These are phyloP conservation scores for Fusarium subglutinans DNA, from an alignment of 2,329 filamentous ascomycete genomes.

Conservation along the genomic window DNA sequence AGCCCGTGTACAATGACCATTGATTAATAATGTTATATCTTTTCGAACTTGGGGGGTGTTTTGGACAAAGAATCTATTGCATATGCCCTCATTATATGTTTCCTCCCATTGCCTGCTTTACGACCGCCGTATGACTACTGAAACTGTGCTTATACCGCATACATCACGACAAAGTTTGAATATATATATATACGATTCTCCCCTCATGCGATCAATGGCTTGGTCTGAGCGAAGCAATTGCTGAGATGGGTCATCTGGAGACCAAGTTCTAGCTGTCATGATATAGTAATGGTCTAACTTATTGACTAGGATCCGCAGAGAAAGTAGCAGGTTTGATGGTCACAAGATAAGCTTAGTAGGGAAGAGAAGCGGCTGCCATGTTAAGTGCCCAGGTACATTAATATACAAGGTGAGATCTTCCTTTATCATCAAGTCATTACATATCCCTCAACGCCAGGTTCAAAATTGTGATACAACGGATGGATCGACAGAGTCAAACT, in stretches of 20 bases:
- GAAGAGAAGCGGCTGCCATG: neutral
- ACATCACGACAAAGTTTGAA: neutral
- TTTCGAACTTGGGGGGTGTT: constrained; percentile 40
- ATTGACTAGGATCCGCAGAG: neutral
- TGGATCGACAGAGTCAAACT: constrained; percentile 29
- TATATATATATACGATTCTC: neutral
- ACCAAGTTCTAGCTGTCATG: neutral
- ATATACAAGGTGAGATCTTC: constrained; percentile 6
- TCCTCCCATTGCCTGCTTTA: neutral
- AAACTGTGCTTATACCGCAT: neutral
- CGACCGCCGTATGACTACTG: neutral
- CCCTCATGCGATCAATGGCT: neutral
- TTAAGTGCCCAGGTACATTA: neutral
- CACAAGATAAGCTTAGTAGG: neutral
- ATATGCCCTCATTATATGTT: constrained; percentile 30
- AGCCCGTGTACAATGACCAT: constrained; percentile 55
- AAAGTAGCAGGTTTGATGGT: neutral
- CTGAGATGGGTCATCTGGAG: neutral
- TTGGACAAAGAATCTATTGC: constrained; percentile 40
- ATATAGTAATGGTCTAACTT: neutral
- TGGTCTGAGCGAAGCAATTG: neutral
- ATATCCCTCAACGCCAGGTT: neutral
- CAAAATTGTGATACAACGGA: constrained; percentile 29
- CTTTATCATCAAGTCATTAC: neutral
- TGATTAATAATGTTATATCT: constrained; percentile 54